Percentiles rank a stretch among this genome's conserved stretches.
Evolutionary conservation across 352 stramenopile genomes (phyloP).

Genomic region (Globisporangium cederbergense): DNA sequence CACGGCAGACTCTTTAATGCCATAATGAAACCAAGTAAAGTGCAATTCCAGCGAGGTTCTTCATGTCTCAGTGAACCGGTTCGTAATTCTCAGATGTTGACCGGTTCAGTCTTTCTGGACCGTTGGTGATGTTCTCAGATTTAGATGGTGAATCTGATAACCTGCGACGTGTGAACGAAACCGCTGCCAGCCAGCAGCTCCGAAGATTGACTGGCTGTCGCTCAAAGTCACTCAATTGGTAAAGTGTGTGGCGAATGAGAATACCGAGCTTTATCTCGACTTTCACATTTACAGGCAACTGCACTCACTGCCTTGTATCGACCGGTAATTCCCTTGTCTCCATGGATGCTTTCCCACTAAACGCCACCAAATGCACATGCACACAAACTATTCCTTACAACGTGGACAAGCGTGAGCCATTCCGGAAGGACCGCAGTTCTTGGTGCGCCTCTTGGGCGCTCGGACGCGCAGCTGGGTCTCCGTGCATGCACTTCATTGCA

Average conservation of each 20-base stretch:
- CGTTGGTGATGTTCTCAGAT: background rate
- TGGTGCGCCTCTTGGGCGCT: slow-evolving; percentile 10
- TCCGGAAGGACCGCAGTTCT: slow-evolving; percentile 7
- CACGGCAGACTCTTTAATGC: background rate
- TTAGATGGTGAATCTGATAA: slow-evolving; percentile 5
- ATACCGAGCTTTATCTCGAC: background rate
- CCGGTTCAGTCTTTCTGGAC: background rate
- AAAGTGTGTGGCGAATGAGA: background rate
- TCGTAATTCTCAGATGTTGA: background rate
- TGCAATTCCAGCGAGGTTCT: background rate
- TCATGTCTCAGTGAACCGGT: slow-evolving; percentile 3
- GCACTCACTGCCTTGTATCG: background rate
- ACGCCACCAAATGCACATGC: background rate
- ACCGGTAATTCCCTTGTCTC: background rate
- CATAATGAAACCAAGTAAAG: background rate
- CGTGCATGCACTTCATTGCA: slow-evolving; percentile 7
- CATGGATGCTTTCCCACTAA: background rate
- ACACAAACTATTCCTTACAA: slow-evolving; percentile 3
- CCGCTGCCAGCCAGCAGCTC: background rate
- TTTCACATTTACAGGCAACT: background rate
- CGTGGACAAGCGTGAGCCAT: background rate
- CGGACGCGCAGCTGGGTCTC: slow-evolving; percentile 1
- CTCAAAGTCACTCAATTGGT: background rate
- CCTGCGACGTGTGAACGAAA: slow-evolving; percentile 7
- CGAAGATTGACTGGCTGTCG: background rate